Conservation (phyloP, 2,329 filamentous ascomycete genomes). For the Cladophialophora psammophila region DNA sequence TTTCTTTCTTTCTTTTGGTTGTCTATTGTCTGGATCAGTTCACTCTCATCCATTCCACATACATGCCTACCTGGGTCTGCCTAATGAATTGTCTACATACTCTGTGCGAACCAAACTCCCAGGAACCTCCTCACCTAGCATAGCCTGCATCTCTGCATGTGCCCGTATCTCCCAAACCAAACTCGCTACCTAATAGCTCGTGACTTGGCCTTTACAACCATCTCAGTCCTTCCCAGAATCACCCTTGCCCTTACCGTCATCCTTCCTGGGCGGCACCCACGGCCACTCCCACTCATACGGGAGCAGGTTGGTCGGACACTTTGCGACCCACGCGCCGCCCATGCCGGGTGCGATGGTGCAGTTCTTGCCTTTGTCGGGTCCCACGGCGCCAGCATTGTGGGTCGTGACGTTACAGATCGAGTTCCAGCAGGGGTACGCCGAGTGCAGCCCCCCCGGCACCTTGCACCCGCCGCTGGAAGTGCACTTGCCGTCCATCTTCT, state of each 20-base stretch:
- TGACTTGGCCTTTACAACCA: no score
- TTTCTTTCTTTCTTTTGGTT: no score
- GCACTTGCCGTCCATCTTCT: conserved; percentile 16
- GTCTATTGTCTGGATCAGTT: no score
- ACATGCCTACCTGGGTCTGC: no score
- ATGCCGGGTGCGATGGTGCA: conserved; percentile 13
- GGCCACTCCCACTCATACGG: conserved; percentile 15
- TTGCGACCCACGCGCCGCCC: conserved; percentile 12
- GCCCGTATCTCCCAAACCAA: no score
- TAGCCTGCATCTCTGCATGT: no score
- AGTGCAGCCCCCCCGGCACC: conserved; percentile 8
- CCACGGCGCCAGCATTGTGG: background rate
- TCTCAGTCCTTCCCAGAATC: background rate
- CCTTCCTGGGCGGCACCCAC: conserved; percentile 10
- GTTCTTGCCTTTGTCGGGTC: conserved; percentile 2
- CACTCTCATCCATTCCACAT: no score
- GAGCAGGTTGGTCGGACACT: conserved; percentile 10
- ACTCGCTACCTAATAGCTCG: no score
- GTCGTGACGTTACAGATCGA: background rate
- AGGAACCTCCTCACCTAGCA: no score
- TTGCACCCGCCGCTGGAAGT: conserved; percentile 5
- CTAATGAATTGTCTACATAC: no score
- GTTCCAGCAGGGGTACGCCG: conserved; percentile 15
- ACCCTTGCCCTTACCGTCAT: background rate
- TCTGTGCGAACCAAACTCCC: no score